Base-by-base conservation (phyloP, 73 alveolate species). In the Paramecium bursaria region DNA sequence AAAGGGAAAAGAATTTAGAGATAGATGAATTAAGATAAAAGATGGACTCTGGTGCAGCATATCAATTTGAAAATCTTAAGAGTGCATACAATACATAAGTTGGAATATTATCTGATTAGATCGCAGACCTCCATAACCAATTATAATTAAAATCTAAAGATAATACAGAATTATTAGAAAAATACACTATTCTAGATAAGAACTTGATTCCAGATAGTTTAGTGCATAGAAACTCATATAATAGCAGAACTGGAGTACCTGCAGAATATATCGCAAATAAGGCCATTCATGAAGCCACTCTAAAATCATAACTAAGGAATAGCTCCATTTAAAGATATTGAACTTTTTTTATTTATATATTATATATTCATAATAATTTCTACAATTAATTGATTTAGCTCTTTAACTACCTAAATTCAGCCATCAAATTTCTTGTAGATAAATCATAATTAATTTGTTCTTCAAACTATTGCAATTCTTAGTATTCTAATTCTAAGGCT, bases 1-100 rank as follows among this genome's bases (percentile, higher is more conserved):
- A 67, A 33, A 31, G 44, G 44, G 82, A 67, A 13, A 67, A 42
- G 21, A 67, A 67, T 67, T 42, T 67, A 42, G 82, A 67, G 33
- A 67, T 67, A 0, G 82, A 67, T 35, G 82, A 67, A 67, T 67
- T 67, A 42, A 67, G 82, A 67, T 35, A 35, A 25, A 67, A 67
- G 44, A 67, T 67, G 82, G 82, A 67, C 44, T 67, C 82, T 25
- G 82, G 82, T 21, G 82, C 82, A n/a, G 82, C 82, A 4, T 67
- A 67, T 42, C 27, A 67, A 67, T 67, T 67, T 67, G 82, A 67
- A n/a, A 67, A 67, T 42, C 23, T 67, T 1, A 67, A 67, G 46
- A 42, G 82, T 67, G 82, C 82, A 0, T 67, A 67, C 22, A 67
- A 67, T 39, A 67, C 82, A 0, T 67, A 67, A 67, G 82, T 67